Base-by-base conservation (phyloP, 192 early-diverging fungal genomes). In the Physocladia obscura region DNA sequence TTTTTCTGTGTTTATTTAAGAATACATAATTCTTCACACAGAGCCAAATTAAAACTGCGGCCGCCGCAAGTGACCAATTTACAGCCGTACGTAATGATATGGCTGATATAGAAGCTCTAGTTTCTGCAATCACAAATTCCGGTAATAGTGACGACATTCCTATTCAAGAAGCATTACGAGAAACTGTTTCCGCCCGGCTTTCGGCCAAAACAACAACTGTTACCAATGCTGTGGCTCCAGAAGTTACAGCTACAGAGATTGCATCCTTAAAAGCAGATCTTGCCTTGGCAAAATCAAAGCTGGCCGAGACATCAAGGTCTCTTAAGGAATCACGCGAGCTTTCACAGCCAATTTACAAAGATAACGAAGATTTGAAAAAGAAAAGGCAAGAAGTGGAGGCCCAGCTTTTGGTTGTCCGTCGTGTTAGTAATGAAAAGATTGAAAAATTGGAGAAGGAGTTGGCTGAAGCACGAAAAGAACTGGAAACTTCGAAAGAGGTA, bases 311-410 rank as follows among this genome's bases (percentile, higher is more conserved):
- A 8, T 51, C 63, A 2, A n/a, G 22, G 3, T 38, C 34, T 24
- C 57, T 72, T 57, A 67, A 72, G 44, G 62, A 74, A 48, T 61
- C 64, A 31, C 62, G 62, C 6, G 62, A 65, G 24, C 44, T 65
- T 27, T 30, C 24, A 19, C 48, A 52, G 35, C 62, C 62, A n/a
- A 36, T 65, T 5, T 58, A 69, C 27, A 4, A 27, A 3, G 49
- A 61, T n/a, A 52, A 71, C 30, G 69, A 71, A 27, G 55, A 57
- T 5, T 30, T 71, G 24, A 69, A 55, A 15, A 65, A 65, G 50
- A 22, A 57, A 51, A 32, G 62, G 27, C 62, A 65, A 32, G 62
- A 65, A 26, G 62, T 31, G 15, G 62, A 65, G 35, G 62, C 62
- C n/a, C 48, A 65, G 31, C 37, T 65, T 29, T 13, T 30, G 6